Base-by-base conservation (phyloP, 805 yeast species). In the Teunomyces barrocoloradensis region DNA sequence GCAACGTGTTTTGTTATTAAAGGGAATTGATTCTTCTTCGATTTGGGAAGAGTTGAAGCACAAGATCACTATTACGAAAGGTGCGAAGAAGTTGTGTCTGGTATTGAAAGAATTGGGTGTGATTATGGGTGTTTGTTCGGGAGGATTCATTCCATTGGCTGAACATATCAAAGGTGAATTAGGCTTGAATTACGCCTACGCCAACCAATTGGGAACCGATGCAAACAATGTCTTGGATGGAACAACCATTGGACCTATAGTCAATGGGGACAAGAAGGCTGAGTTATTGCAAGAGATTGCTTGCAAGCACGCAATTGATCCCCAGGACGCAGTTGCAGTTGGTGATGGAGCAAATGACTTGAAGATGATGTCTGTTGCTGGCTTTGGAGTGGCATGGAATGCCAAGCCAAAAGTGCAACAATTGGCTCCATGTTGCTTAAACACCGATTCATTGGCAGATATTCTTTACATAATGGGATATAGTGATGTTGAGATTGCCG, bases 331-430 rank as follows among this genome's bases (percentile, higher is more conserved):
- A 1, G 84, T 87, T 40, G 97, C 97, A 42, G 87, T 92, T 33
- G 98, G 98, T 32, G 98, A 94, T 63, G 99, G 99, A 33, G 97
- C 98, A 20, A 94, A 94, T 60, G 99, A 94, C 68, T 72, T 94
- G 60, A 79, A 80, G 39, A 95, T 95, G 90, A 94, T 94, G 98
- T 78, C 73, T 2, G 80, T 69, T 11, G 97, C 96, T 2, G 98
- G 98, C 0, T 87, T 82, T 63, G 99, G 99, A 17, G 75, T 94
- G 45, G 99, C 99, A 0, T 94, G 97, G 95, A 87, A 89, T 63
- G 99, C 98, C 17, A 94, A 94, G 64, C 97, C 98, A 18, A 83
- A 77, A 53, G 99, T 94, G 2, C 97, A 90, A 65, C 63, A 68
- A 48, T 71, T 74, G 54, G 98, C 99, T 0, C 97, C 97, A 15